phyloP scores from a whole-genome alignment of 1,284 basidiomycete species.

The Porogramme epimiltina region DNA sequence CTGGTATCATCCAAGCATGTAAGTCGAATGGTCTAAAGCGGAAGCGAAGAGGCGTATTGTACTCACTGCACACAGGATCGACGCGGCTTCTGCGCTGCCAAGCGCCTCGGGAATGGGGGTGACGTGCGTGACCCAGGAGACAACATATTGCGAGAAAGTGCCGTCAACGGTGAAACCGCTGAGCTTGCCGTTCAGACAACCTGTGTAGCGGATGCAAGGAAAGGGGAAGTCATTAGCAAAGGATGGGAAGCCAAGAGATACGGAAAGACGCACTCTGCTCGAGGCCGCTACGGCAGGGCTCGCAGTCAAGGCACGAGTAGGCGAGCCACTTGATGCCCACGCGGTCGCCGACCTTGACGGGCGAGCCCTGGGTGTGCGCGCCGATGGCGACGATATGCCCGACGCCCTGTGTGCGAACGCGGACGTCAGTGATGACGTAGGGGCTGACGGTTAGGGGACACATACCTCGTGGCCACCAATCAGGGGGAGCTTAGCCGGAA shows the following conservation, averaged over 20 bases:
- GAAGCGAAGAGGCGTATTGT: conserved; percentile 4
- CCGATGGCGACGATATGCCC: conserved; percentile 81
- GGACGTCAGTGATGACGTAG: not conserved
- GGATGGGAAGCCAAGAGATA: not conserved
- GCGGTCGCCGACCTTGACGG: conserved; percentile 74
- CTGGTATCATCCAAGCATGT: conserved; percentile 38
- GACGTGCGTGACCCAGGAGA: conserved; percentile 43
- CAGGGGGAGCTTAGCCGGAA: conserved; percentile 67
- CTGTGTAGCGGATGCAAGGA: conserved; percentile 36
- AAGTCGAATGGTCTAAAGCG: not conserved
- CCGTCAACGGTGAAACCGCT: conserved; percentile 82
- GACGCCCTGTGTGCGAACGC: conserved; percentile 46
- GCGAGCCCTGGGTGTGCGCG: conserved; percentile 58
- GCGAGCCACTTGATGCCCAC: conserved; percentile 86
- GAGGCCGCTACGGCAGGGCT: conserved; percentile 70
- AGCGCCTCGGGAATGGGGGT: conserved; percentile 76
- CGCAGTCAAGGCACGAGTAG: conserved; percentile 60
- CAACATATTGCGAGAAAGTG: conserved; percentile 82
- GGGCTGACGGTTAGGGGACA: not conserved
- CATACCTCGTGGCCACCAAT: conserved; percentile 80
- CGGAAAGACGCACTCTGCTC: conserved; percentile 60
- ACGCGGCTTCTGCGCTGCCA: conserved; percentile 72
- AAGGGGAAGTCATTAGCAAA: conserved; percentile 20
- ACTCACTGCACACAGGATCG: conserved; percentile 79
- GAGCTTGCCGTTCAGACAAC: conserved; percentile 61